Base-by-base conservation (phyloP, 2,329 filamentous ascomycete species). In the Phaeosphaeria sp. region DNA sequence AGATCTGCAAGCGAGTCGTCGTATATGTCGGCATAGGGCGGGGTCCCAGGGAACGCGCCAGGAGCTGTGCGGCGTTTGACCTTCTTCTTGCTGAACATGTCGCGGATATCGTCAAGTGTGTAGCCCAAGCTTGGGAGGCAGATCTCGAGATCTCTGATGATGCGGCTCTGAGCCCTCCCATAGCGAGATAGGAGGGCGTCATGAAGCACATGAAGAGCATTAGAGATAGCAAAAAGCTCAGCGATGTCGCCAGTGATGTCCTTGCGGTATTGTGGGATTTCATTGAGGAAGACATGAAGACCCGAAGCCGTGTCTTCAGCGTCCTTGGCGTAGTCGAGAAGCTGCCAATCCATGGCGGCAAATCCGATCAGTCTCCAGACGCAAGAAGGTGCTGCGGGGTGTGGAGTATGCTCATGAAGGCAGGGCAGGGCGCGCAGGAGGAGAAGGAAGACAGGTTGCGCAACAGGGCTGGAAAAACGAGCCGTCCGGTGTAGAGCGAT, bases 181-280 rank as follows among this genome's bases (percentile, higher is more conserved):
- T 80, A 78, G 17, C 70, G 75, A 25, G 76, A 74, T 55, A 78
- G 71, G 15, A 82, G 72, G 25, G 80, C 72, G 50, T 77, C 76
- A 43, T 84, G 78, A 41, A 88, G 73, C 43, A 75, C 75, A 46
- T 80, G 80, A 22, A 88, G 75, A 9, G 76, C 78, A 48, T 80
- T 78, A 55, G 83, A 83, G 68, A 87, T 82, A 51, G 79, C 79
- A 67, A 84, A 86, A 22, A 87, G 78, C 58, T 85, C 80, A 54
- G 82, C 80, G 52, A 87, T 83, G 25, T 84, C 72, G 30, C 77
- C 77, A 22, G 83, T 84, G 64, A 88, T 83, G 44, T 84, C 81
- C 30, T 81, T 79, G 33, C 81, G 77, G 64, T 82, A 75, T 52
- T 84, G 78, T 7, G 83, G 81, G 49, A 87, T 79, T 62, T 80